Percentiles rank a stretch among this genome's conserved stretches.
phyloP scores from a whole-genome alignment of 2,329 filamentous ascomycete genomes.

The Talaromyces sp. region DNA sequence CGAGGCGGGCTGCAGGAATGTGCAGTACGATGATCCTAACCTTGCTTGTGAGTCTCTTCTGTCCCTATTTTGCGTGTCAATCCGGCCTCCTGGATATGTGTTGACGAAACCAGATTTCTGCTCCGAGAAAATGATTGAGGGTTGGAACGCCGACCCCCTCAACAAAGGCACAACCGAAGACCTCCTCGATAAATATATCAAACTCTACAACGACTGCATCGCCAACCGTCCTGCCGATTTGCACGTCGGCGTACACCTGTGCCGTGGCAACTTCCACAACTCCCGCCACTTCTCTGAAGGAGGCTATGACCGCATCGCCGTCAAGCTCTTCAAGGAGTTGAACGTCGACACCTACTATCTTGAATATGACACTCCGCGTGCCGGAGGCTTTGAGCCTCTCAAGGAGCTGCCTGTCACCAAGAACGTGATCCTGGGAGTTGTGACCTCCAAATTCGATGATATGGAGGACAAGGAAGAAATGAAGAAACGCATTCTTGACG shows the following conservation, averaged over 20 bases:
- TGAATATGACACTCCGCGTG: conserved; percentile 64
- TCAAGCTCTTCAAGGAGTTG: conserved; percentile 62
- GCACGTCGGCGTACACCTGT: conserved; percentile 74
- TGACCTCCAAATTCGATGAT: conserved; percentile 61
- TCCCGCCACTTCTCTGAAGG: conserved; percentile 65
- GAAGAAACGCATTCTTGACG: conserved; percentile 57
- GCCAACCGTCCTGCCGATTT: conserved; percentile 63
- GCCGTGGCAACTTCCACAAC: conserved; percentile 63
- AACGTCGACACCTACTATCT: conserved; percentile 66
- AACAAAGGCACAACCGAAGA: conserved; percentile 67
- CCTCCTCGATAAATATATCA: conserved; percentile 71
- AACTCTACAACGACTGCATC: conserved; percentile 71
- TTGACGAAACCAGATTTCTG: conserved; percentile 60
- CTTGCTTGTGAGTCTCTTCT: conserved; percentile 56
- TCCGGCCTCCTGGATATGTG: background rate
- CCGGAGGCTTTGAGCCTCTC: conserved; percentile 65
- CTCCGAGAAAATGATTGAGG: conserved; percentile 66
- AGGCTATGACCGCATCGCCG: conserved; percentile 64
- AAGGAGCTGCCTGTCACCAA: conserved; percentile 59
- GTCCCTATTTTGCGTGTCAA: background rate
- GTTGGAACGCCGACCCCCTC: conserved; percentile 64
- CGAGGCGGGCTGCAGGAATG: conserved; percentile 60
- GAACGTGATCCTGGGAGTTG: conserved; percentile 61
- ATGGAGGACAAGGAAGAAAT: conserved; percentile 63
- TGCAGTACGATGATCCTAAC: conserved; percentile 66